Evolutionary conservation across 495 filamentous ascomycete genomes (phyloP).

Genomic region (Xylaria castorea): DNA sequence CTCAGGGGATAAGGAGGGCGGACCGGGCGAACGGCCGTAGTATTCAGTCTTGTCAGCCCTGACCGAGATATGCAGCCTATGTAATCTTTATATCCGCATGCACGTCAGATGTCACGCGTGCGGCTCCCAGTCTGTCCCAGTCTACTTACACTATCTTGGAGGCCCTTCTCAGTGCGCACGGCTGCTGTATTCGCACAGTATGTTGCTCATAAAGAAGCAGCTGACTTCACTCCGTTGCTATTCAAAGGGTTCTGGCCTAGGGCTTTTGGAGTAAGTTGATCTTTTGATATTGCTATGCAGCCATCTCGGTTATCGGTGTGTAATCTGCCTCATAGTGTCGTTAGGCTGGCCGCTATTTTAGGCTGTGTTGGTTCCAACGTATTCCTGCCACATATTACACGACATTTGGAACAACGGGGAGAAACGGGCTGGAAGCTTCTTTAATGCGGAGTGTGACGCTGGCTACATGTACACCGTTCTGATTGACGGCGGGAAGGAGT

Average conservation of each 20-base stretch:
- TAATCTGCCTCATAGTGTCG: background rate
- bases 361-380: constrained; percentile 21
- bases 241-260: constrained; percentile 8
- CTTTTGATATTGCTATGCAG: constrained; percentile 23
- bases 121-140: constrained; percentile 20
- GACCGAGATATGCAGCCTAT: background rate
- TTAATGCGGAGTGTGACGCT: background rate
- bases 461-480: constrained; percentile 3
- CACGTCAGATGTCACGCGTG: constrained; percentile 12
- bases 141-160: background rate
- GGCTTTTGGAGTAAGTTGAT: constrained; percentile 24
- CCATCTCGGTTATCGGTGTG: constrained; percentile 15
- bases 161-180: background rate
- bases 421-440: constrained; percentile 21
- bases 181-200: background rate
- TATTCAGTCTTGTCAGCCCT: background rate
- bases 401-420: constrained; percentile 13
- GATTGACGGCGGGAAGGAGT: background rate
- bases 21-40: constrained; percentile 13
- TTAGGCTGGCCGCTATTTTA: constrained; percentile 20
- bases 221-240: background rate
- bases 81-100: background rate
- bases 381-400: constrained; percentile 22
- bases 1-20: background rate
- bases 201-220: background rate